A percentile compares a stretch with the other conserved stretches of the same genome.
Evolutionary conservation across 2,329 filamentous ascomycete species (phyloP).

Genomic region (Zalaria obscura): DNA sequence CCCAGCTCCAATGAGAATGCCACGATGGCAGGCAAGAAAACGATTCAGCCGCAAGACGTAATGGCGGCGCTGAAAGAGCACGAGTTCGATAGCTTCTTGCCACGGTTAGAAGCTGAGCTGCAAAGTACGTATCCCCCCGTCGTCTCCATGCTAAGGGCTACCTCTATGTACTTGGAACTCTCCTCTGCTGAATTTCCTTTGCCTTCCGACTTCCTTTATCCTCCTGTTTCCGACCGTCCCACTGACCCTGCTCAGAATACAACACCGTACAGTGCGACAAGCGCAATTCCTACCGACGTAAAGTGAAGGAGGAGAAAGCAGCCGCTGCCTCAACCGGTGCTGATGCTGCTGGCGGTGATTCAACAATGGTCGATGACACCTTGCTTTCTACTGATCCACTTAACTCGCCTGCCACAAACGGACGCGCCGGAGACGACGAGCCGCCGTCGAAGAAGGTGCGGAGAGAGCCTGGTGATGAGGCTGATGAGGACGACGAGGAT

Average conservation of each 20-base stretch:
- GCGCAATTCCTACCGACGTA: constrained; percentile 57
- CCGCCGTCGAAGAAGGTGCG: constrained; percentile 31
- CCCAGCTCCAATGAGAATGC: constrained; percentile 63
- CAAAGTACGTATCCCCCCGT: constrained; percentile 40
- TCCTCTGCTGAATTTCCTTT: no score
- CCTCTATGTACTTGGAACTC: no score
- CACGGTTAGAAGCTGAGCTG: constrained; percentile 60
- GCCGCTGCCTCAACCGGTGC: constrained; percentile 7
- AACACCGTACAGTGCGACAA: constrained; percentile 61
- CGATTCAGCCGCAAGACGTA: constrained; percentile 61
- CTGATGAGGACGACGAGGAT: constrained; percentile 32
- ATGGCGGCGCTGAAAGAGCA: constrained; percentile 63
- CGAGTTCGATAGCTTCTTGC: constrained; percentile 59
- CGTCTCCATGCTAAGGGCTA: neutral
- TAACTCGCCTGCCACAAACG: constrained; percentile 11
- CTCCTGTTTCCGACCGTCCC: no score
- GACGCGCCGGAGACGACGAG: constrained; percentile 27
- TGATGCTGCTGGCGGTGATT: constrained; percentile 8
- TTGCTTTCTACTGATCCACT: constrained; percentile 12
- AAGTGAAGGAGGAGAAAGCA: constrained; percentile 50
- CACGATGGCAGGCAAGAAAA: constrained; percentile 55
- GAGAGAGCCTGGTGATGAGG: constrained; percentile 30
- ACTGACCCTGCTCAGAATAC: constrained; percentile 40
- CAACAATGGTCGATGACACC: constrained; percentile 6
- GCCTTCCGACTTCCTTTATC: no score